Base-by-base conservation (phyloP, 1,139 yeast species). In the Hanseniaspora sp. region DNA sequence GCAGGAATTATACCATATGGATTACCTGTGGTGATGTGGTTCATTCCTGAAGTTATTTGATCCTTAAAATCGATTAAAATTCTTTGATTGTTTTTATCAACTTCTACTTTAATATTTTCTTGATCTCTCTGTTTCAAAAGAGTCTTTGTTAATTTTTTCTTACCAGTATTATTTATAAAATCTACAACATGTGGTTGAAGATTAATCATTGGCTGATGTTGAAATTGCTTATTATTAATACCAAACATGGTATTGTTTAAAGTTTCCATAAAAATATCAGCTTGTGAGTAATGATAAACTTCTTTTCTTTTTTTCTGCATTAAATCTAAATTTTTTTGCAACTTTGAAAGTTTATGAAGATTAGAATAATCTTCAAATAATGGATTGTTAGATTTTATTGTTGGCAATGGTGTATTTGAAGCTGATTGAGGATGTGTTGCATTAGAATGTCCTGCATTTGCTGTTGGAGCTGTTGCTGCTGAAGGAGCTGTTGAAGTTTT, bases 241-340 rank as follows among this genome's bases (percentile, higher is more conserved):
- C 69, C 54, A 66, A 54, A 48, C 67, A 60, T 51, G 1, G 48
- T 17, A 51, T 67, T 69, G 13, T 64, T 67, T 41, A 67, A 54
- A 11, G 69, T 65, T 17, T 61, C 59, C 51, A 67, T 55, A 48
- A 67, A 67, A 52, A 66, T 48, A 52, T 67, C 70, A 7, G 62
- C 54, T 28, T 67, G 61, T 7, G 69, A 67, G 11, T 58, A 55
- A 37, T 59, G 58, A 48, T 64, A 64, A 9, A 65, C 55, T 46
- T 66, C 67, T 58, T 66, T 68, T 53, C 69, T 63, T 52, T 66
- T 69, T 45, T 66, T 66, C 45, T 59, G 64, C 46, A 69, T 60
- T 6, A 67, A 62, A 17, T 64, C 59, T 17, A 67, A 59, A 52
- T 67, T 69, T 8, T 60, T 59, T 44, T 66, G 67, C 48, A 62